phyloP scores from a whole-genome alignment of 495 filamentous ascomycete species.

The Neurospora tetrasperma region DNA sequence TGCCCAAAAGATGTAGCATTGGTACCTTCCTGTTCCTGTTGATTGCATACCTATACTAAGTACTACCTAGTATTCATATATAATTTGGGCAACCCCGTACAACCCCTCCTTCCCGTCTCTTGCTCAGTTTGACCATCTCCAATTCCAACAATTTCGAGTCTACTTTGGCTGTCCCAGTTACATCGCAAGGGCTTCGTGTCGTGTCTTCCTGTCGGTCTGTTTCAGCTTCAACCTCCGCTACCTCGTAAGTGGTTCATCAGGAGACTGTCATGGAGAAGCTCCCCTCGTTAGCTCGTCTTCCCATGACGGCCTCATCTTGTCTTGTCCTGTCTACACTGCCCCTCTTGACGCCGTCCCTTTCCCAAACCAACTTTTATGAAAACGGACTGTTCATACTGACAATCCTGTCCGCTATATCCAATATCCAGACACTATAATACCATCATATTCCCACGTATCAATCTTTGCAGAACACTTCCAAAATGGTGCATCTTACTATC shows the following conservation, averaged over 20 bases:
- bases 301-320: neutral
- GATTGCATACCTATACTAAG: neutral
- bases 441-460: neutral
- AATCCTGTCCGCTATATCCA: neutral
- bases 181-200: neutral
- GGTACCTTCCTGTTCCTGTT: neutral
- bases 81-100: neutral
- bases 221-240: neutral
- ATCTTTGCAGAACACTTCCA: conserved; percentile 12
- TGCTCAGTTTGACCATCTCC: neutral
- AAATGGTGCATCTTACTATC: conserved; percentile 57
- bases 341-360: neutral
- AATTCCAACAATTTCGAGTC: neutral
- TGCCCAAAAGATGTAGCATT: neutral
- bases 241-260: conserved; percentile 1
- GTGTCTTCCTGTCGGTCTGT: neutral
- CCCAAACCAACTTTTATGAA: neutral
- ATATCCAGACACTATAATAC: neutral
- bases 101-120: neutral
- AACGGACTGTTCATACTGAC: neutral
- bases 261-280: conserved; percentile 8
- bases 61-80: no score
- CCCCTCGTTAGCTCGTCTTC: conserved; percentile 2
- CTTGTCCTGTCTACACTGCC: neutral
- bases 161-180: neutral